Percentiles rank a stretch among this genome's conserved stretches.
Evolutionary conservation across 176 grass and related monocot species (phyloP).

Genomic region (Alloteropsis semialata): DNA sequence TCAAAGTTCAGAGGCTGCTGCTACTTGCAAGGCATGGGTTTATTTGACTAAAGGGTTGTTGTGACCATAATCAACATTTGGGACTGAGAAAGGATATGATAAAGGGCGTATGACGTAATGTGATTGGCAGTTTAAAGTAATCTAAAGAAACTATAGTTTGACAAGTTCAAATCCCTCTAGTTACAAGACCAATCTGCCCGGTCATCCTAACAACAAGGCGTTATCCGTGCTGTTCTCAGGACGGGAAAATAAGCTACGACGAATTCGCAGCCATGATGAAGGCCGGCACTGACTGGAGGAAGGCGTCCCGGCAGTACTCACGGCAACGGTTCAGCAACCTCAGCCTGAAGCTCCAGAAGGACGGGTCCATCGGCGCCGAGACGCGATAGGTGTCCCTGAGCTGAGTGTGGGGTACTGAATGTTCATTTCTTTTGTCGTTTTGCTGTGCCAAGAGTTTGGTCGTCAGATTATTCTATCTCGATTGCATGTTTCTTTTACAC

Average conservation of each 20-base stretch:
- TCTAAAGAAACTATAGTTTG: conserved; percentile 8
- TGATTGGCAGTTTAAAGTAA: conserved; percentile 5
- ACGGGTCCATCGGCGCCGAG: conserved; percentile 41
- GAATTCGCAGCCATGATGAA: conserved; percentile 89
- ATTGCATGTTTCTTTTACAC: too few relatives aligned
- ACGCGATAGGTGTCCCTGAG: too few relatives aligned
- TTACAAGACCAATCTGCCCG: background rate
- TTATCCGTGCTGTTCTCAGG: conserved; percentile 33
- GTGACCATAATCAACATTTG: background rate
- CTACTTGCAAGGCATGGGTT: background rate
- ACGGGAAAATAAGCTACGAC: conserved; percentile 78
- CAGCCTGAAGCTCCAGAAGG: conserved; percentile 67
- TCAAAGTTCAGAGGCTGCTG: conserved; percentile 21
- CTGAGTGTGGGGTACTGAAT: too few relatives aligned
- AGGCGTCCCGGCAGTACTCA: conserved; percentile 88
- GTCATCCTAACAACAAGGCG: conserved; percentile 12
- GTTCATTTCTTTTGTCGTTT: background rate
- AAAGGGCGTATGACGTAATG: background rate
- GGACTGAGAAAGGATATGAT: background rate
- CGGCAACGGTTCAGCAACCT: conserved; percentile 78
- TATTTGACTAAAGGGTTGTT: background rate
- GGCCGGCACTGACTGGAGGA: conserved; percentile 91
- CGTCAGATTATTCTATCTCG: too few relatives aligned
- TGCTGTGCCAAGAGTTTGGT: too few relatives aligned
- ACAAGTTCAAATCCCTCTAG: conserved; percentile 1